Conservation (phyloP, 306 rosid species). For the Pterocarpus macrocarpus region DNA sequence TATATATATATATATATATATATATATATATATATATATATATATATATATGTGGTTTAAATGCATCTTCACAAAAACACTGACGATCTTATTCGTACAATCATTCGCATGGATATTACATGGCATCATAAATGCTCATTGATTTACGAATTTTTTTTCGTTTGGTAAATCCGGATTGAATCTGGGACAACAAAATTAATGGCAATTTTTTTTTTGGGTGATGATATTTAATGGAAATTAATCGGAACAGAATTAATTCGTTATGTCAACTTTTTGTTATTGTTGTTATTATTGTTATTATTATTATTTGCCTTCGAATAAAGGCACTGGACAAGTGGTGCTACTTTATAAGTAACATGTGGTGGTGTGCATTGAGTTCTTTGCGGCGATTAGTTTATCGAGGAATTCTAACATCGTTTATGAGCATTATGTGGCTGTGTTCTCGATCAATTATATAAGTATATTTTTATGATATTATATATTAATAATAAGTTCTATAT, state of each 20-base stretch:
- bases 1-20: too few species aligned
- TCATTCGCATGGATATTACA: neutral
- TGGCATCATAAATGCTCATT: neutral
- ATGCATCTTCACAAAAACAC: too few species aligned
- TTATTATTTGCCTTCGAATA: neutral
- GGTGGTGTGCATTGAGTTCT: neutral
- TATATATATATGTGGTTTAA: too few species aligned
- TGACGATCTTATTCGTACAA: neutral
- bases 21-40: too few species aligned
- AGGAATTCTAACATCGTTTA: too few species aligned
- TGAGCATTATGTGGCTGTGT: rapidly evolving
- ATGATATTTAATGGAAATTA: neutral
- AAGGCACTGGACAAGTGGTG: neutral
- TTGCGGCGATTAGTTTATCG: neutral
- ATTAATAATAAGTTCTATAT: too few species aligned
- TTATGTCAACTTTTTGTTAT: too few species aligned
- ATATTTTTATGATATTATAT: too few species aligned
- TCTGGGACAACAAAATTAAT: neutral
- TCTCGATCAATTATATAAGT: too few species aligned
- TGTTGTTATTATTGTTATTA: neutral
- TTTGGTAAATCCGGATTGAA: neutral
- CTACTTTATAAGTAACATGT: neutral
- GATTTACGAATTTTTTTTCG: neutral
- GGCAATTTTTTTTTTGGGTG: too few species aligned
- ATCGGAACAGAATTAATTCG: neutral